phyloP scores from a whole-genome alignment of 257 asterid genomes.

The Solanum ossicruentum region DNA sequence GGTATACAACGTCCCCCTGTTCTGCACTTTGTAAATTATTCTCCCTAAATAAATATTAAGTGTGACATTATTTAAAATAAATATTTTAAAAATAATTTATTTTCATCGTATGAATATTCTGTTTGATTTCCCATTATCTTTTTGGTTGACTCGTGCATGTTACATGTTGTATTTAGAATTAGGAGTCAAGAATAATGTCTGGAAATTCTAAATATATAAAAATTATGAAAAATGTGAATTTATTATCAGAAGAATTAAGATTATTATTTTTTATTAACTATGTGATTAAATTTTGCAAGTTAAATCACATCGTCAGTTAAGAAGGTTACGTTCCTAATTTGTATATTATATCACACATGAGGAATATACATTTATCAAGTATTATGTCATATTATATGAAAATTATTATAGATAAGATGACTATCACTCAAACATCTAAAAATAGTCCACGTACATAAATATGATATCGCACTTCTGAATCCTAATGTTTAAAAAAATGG shows the following conservation, averaged over 20 bases:
- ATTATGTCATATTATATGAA: not conserved
- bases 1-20: not conserved
- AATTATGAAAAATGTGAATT: not conserved
- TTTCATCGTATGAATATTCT: not conserved
- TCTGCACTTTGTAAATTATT: not conserved
- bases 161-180: not conserved
- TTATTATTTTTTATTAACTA: not conserved
- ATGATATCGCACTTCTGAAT: too few species aligned
- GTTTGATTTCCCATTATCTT: not conserved
- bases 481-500: too few species aligned
- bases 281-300: not conserved
- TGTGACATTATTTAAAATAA: not conserved
- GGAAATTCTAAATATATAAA: not conserved
- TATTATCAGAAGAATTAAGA: not conserved
- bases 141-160: not conserved
- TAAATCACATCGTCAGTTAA: not conserved
- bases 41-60: not conserved
- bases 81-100: not conserved
- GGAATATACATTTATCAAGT: not conserved
- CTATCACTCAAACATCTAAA: not conserved
- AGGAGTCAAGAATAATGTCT: not conserved
- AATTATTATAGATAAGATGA: not conserved
- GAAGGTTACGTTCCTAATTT: not conserved
- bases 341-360: not conserved
- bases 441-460: too few species aligned